These are phyloP conservation scores for Ceratocystis papillata DNA, from an alignment of 2,329 filamentous ascomycete genomes.

Conservation along the genomic window DNA sequence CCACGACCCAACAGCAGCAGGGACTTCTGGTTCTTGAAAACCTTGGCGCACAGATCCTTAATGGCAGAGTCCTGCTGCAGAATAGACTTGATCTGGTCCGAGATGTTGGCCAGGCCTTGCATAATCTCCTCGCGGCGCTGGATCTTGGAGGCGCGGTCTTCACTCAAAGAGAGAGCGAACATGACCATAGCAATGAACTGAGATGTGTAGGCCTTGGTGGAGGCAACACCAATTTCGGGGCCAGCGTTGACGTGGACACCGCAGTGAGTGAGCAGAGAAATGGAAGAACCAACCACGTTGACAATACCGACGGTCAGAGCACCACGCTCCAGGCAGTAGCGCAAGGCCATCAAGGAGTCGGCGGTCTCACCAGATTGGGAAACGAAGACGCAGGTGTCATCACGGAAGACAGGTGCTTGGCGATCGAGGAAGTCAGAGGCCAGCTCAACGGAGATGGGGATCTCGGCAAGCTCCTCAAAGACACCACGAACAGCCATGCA, in stretches of 20 bases:
- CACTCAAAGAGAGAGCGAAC: conserved; percentile 92
- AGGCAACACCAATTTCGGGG: conserved; percentile 96
- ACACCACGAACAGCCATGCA: conserved; percentile 98
- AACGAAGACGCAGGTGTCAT: conserved; percentile 97
- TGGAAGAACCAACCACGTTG: conserved; percentile 96
- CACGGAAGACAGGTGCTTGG: conserved; percentile 94
- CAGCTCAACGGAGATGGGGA: conserved; percentile 91
- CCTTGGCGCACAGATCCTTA: conserved; percentile 85
- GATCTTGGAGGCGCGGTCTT: conserved; percentile 92
- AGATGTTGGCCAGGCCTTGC: conserved; percentile 78
- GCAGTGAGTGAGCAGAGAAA: conserved; percentile 96
- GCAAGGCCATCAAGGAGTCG: conserved; percentile 90
- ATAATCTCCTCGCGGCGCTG: conserved; percentile 91
- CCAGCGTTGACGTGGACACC: conserved; percentile 99
- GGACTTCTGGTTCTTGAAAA: conserved; percentile 95
- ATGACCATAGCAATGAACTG: conserved; percentile 99
- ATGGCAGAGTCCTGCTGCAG: conserved; percentile 85
- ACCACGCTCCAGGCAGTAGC: conserved; percentile 95
- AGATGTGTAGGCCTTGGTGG: conserved; percentile 98
- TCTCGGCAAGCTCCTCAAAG: conserved; percentile 96
- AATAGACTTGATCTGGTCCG: conserved; percentile 82
- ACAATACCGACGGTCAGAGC: conserved; percentile 96
- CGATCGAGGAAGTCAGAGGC: conserved; percentile 97
- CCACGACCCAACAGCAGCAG: conserved; percentile 86
- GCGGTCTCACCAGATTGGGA: conserved; percentile 98